A percentile compares a stretch with the other conserved stretches of the same genome.
phyloP scores from a whole-genome alignment of 2,329 filamentous ascomycete species.

The Colletotrichum lini region DNA sequence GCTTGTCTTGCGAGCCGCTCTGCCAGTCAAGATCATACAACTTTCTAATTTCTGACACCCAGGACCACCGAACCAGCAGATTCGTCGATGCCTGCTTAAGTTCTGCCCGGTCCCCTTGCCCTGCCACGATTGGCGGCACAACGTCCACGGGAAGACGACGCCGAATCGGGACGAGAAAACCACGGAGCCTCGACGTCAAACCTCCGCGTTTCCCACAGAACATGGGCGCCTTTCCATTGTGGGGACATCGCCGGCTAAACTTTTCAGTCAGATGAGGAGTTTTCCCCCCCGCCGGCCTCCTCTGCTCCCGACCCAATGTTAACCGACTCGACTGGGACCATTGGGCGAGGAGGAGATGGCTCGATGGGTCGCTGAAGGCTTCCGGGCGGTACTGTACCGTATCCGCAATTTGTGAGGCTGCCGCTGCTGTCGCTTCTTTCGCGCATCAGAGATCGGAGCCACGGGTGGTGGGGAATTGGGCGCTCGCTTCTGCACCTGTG shows the following conservation, averaged over 20 bases:
- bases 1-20: neutral
- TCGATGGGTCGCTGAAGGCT: conserved; percentile 5
- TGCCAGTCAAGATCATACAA: neutral
- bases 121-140: conserved; percentile 9
- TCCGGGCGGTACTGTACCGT: conserved; percentile 15
- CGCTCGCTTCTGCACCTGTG: conserved; percentile 29
- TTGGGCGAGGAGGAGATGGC: neutral
- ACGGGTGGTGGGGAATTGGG: neutral
- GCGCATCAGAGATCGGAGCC: conserved; percentile 8
- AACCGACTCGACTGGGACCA: neutral
- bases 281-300: neutral
- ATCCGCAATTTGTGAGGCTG: conserved; percentile 10
- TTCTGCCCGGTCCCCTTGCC: neutral
- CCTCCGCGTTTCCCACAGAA: conserved; percentile 31
- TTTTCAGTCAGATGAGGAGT: neutral
- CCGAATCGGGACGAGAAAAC: conserved; percentile 41
- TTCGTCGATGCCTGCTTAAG: neutral
- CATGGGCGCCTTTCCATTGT: conserved; percentile 24
- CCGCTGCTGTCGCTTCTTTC: neutral
- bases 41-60: conserved; percentile 6
- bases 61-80: neutral
- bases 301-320: neutral
- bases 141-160: conserved; percentile 28
- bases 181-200: conserved; percentile 38
- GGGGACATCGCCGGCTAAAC: conserved; percentile 27